Conservation (phyloP, 371 early-diverging fungal species). For the Rhizopus stolonifer region DNA sequence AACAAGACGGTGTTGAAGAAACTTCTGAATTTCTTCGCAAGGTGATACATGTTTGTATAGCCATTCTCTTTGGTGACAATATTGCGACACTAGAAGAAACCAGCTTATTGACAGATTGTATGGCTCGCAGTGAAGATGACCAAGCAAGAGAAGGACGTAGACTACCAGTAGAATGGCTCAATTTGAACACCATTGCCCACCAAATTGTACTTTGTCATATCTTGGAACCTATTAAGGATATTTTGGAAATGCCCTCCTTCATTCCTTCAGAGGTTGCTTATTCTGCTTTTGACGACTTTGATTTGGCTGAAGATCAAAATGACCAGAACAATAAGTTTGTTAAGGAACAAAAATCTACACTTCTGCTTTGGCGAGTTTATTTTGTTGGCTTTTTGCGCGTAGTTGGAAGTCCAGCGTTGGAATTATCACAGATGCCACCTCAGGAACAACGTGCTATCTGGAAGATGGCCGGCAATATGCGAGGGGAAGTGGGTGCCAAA, state of each 20-base stretch:
- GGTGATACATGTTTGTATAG: constrained; percentile 51
- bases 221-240: constrained; percentile 49
- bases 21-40: constrained; percentile 55
- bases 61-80: constrained; percentile 49
- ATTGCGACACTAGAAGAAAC: constrained; percentile 29
- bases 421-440: constrained; percentile 57
- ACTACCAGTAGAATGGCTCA: constrained; percentile 60
- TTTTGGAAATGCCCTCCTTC: constrained; percentile 51
- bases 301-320: neutral
- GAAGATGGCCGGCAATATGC: constrained; percentile 64
- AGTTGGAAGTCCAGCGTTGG: constrained; percentile 56
- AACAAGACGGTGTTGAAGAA: constrained; percentile 45
- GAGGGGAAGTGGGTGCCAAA: constrained; percentile 58
- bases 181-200: constrained; percentile 56
- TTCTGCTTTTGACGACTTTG: constrained; percentile 3
- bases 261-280: constrained; percentile 27
- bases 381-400: constrained; percentile 57
- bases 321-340: neutral
- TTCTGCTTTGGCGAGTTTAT: constrained; percentile 57
- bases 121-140: constrained; percentile 30
- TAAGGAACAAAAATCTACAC: constrained; percentile 7
- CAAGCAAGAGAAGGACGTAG: constrained; percentile 22
- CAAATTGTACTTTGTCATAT: constrained; percentile 52
- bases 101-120: constrained; percentile 20
- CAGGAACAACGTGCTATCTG: constrained; percentile 60